Base-by-base conservation (phyloP, 352 stramenopile species). In the Elongisporangium anandrum region DNA sequence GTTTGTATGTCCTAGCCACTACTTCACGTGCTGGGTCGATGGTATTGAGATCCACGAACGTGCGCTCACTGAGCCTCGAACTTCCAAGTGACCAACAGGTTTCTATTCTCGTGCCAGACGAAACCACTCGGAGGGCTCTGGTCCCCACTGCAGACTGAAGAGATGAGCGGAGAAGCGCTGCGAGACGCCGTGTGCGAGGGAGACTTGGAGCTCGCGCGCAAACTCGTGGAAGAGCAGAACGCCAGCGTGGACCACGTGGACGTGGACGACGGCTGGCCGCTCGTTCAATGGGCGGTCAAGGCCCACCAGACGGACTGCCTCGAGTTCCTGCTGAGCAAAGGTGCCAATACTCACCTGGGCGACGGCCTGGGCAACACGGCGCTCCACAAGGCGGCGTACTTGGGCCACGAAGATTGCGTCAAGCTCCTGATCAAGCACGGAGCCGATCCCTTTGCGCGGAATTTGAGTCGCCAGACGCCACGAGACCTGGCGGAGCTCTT, bases 271-370 rank as follows among this genome's bases (percentile, higher is more conserved):
- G 71, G 62, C 16, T 80, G 70, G 73, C 60, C 70, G 12, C 56
- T 83, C 12, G 15, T 83, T 16, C 63, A 78, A 19, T 80, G 68
- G 70, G 70, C 71, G 4, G 69, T 83, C 16, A 83, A 82, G 49
- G 51, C 63, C 20, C 56, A 78, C 22, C 63, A 74, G 20, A 55
- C 62, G 3, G 56, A 54, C 12, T 74, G 65, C 38, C 57, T 82
- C 16, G 51, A 54, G n/a, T 65, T 60, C 17, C 62, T 82, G 4
- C 51, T 82, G 9, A n/a, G 39, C 0, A 61, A 70, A 17, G 68
- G 68, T 29, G 68, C 73, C 16, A 79, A 76, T 38, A 49, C 75
- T 1, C 69, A 79, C 57, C 60, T 79, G 15, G 68, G 63, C 19
- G 68, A 79, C 29, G 29, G 61, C 1, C 64, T 58, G 8, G 66